Base-by-base conservation (phyloP, 495 filamentous ascomycete species). In the Aspergillus sclerotiicarbonarius region DNA sequence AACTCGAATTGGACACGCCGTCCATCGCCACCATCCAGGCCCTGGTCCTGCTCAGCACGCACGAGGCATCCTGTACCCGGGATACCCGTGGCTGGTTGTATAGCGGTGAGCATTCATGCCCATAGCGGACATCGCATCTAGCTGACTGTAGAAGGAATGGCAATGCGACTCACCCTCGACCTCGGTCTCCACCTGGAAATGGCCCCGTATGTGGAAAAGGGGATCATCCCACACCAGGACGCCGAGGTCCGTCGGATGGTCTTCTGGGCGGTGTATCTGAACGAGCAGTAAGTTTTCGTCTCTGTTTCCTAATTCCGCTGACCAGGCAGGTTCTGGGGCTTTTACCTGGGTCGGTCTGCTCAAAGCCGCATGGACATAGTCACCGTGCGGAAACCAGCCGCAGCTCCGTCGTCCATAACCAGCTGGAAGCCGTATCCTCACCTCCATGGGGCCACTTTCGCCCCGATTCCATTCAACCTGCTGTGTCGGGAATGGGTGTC, bases 41-140 rank as follows among this genome's bases (percentile, higher is more conserved):
- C 4, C 35, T 76, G 32, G 68, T 71, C 0, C 61, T 76, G 16
- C 53, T 76, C 13, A 74, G 72, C 21, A 62, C 56, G 8, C 58
- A 67, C 53, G 74, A 76, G 16, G 58, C 63, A 16, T 62, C 52
- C 8, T 56, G 25, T 25, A 25, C 25, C 5, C 25, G 25, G 25
- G 57, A 75, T 56, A 55, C 71, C 19, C 59, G 72, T 37, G 74
- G 72, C 4, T 75, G 72, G 74, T 57, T 76, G 5, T 74, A 74
- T 51, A 70, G 67, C 50, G 74, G 74, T 70, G 66, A 57, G 58
- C 50, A n/a, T n/a, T n/a, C n/a, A n/a, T n/a, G n/a, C n/a, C n/a
- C n/a, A 39, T 51, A 7, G 33, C 31, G n/a, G n/a, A 18, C 16
- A 18, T n/a, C 20, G 0, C 31, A n/a, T 19, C 16, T 7, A n/a